Conservation (phyloP, 345 rosid species). For the Triadica sebifera region DNA sequence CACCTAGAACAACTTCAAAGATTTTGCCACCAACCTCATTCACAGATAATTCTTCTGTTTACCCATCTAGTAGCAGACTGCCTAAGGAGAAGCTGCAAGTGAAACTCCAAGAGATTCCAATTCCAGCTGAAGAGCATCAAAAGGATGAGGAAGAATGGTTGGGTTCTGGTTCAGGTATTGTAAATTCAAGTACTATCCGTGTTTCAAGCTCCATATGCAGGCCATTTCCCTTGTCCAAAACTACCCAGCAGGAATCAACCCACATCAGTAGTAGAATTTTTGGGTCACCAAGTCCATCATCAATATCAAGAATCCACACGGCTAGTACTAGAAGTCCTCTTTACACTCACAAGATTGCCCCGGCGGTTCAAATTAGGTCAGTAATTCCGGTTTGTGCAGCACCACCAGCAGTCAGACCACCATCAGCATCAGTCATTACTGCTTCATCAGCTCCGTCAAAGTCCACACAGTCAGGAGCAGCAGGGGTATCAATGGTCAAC, state of each 20-base stretch:
- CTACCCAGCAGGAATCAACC: constrained; percentile 5
- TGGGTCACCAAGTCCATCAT: constrained; percentile 3
- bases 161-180: constrained; percentile 22
- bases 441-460: constrained; percentile 3
- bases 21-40: constrained; percentile 33
- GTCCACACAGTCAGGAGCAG: constrained; percentile 22
- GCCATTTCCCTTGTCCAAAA: not conserved
- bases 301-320: constrained; percentile 10
- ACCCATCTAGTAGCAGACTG: not conserved
- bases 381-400: constrained; percentile 78
- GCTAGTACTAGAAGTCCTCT: constrained; percentile 11
- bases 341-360: constrained; percentile 44
- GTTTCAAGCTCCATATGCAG: not conserved
- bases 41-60: constrained; percentile 5
- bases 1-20: constrained; percentile 45
- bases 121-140: constrained; percentile 20
- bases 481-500: constrained; percentile 21
- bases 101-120: constrained; percentile 10
- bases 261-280: constrained; percentile 12
- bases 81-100: constrained; percentile 27
- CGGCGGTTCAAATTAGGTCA: constrained; percentile 73
- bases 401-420: constrained; percentile 47
- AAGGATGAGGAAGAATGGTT: constrained; percentile 40
- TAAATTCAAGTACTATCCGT: constrained; percentile 17
- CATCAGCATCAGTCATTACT: constrained; percentile 15